Evolutionary conservation across 257 asterid genomes (phyloP).

Genomic region (Euphrasia confusa): DNA sequence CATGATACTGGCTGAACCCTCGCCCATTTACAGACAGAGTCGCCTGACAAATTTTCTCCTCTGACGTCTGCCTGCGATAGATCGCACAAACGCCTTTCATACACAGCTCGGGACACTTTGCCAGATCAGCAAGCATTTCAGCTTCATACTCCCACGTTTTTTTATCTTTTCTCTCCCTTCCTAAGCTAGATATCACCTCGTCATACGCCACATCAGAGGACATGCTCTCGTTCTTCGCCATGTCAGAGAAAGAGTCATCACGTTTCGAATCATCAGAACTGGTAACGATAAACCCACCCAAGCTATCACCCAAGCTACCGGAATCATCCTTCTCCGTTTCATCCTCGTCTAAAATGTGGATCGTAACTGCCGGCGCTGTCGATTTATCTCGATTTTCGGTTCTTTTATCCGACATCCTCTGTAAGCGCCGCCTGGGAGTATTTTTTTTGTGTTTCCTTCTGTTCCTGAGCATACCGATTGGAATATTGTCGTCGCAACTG

Average conservation of each 20-base stretch:
- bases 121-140: conserved; percentile 66
- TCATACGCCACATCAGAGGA: conserved; percentile 26
- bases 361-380: conserved; percentile 16
- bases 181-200: conserved; percentile 42
- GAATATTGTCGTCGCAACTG: conserved; percentile 40
- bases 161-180: conserved; percentile 45
- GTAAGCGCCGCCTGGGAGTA: conserved; percentile 32
- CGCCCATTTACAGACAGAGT: conserved; percentile 37
- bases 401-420: conserved; percentile 29
- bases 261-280: conserved; percentile 35
- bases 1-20: conserved; percentile 61
- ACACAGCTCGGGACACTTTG: conserved; percentile 50
- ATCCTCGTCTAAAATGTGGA: conserved; percentile 24
- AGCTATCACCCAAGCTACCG: conserved; percentile 47
- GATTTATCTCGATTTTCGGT: not conserved
- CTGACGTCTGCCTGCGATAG: conserved; percentile 56
- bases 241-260: conserved; percentile 18
- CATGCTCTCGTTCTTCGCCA: conserved; percentile 31
- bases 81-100: conserved; percentile 72
- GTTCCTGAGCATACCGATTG: conserved; percentile 31
- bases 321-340: conserved; percentile 38
- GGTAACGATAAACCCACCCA: conserved; percentile 46
- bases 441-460: conserved; percentile 19
- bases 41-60: conserved; percentile 40
- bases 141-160: conserved; percentile 54